phyloP scores from a whole-genome alignment of 83 land plant genomes.

The Larix sibirica region DNA sequence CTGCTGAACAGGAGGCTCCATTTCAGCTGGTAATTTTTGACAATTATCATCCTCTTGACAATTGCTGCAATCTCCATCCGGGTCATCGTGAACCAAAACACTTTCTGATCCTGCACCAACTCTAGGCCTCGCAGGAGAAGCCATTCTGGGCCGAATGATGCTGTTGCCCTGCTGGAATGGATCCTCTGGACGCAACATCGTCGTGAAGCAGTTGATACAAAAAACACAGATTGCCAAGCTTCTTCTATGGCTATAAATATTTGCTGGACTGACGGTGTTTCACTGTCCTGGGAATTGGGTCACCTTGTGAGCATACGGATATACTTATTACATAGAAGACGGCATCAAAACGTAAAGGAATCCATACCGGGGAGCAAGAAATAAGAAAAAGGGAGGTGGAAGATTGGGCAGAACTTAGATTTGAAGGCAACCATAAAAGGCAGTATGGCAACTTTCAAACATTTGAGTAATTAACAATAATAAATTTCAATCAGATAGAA shows the following conservation, averaged over 20 bases:
- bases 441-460: neutral
- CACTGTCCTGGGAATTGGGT: neutral
- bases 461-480: neutral
- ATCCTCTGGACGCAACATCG: conserved; percentile 10
- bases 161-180: neutral
- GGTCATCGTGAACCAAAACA: conserved; percentile 15
- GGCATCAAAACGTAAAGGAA: neutral
- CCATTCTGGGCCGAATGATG: conserved; percentile 7
- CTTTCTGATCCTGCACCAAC: conserved; percentile 8
- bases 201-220: neutral
- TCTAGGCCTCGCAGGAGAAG: conserved; percentile 7
- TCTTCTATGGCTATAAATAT: neutral
- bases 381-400: neutral
- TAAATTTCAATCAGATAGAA: neutral
- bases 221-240: neutral
- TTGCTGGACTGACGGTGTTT: neutral
- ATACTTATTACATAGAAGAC: neutral
- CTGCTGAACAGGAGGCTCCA: conserved; percentile 3
- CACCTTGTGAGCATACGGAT: neutral
- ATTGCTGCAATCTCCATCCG: conserved; percentile 1
- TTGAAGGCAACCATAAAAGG: neutral
- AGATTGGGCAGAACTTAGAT: neutral
- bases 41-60: neutral
- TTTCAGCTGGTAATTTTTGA: neutral
- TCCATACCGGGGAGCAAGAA: neutral